These are phyloP conservation scores for Debaryomyces tyrocola DNA, from an alignment of 805 yeast genomes.

Conservation along the genomic window DNA sequence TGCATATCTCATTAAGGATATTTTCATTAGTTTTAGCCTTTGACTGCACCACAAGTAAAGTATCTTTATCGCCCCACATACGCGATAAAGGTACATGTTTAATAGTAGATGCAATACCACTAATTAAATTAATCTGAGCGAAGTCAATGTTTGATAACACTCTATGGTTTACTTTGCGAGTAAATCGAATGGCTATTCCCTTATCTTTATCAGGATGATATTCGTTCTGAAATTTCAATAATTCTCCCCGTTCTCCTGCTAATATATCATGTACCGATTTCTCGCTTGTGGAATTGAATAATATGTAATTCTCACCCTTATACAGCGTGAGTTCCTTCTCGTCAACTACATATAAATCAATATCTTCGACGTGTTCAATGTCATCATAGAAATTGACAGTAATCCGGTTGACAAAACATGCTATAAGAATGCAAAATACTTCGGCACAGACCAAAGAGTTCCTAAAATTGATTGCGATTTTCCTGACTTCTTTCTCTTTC, in stretches of 20 bases:
- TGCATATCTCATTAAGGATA: slow-evolving; percentile 31
- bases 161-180: slow-evolving; percentile 12
- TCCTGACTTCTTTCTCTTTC: slow-evolving; percentile 10
- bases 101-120: slow-evolving; percentile 52
- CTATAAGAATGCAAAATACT: slow-evolving; percentile 40
- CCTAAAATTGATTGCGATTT: slow-evolving; percentile 26
- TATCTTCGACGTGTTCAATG: slow-evolving; percentile 7
- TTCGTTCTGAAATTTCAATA: slow-evolving; percentile 23
- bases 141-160: slow-evolving; percentile 25
- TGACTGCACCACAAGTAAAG: slow-evolving; percentile 18
- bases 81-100: slow-evolving; percentile 46
- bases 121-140: slow-evolving; percentile 53
- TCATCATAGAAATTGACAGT: slow-evolving; percentile 40
- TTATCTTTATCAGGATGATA: slow-evolving; percentile 34
- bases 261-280: not conserved
- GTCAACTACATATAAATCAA: slow-evolving; percentile 1
- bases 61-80: slow-evolving; percentile 29
- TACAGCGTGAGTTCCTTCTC: slow-evolving; percentile 2
- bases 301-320: slow-evolving; percentile 1
- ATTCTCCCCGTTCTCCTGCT: slow-evolving; percentile 1
- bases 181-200: slow-evolving; percentile 33
- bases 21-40: slow-evolving; percentile 19
- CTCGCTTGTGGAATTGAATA: not conserved
- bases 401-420: slow-evolving; percentile 45
- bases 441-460: slow-evolving; percentile 22